Base-by-base conservation (phyloP, 176 grass and related monocot species). In the Bolboschoenus planiculmis region DNA sequence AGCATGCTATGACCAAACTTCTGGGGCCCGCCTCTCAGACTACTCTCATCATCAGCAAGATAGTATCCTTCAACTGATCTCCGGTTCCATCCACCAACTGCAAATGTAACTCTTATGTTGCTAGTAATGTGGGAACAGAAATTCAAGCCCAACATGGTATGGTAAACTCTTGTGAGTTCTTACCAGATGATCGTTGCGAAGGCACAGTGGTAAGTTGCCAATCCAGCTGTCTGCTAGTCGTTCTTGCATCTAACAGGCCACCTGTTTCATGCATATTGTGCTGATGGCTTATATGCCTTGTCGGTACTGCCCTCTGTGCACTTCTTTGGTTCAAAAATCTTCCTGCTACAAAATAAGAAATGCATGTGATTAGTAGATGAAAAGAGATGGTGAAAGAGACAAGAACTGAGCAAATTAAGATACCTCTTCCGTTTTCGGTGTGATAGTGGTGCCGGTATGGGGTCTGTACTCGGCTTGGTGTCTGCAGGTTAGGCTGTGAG, bases 151-250 rank as follows among this genome's bases (percentile, higher is more conserved):
- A 73, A 46, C 39, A 27, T 46, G 67, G 21, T 24, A 26, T 27
- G 39, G 67, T 46, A 46, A 43, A 26, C 2, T 39, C 37, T 47
- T 5, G 78, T 56, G 5, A 48, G 37, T 30, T 63, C 42, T 82
- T 89, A 97, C 88, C 91, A 58, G 93, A 93, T 21, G 91, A 91
- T 86, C 79, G 57, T 83, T 6, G 83, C 89, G 87, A 91, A 30
- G 93, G 90, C 42, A 89, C 34, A 1, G 87, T 86, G 65, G 81
- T 81, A 78, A 20, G 71, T 65, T 85, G 67, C 91, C 85, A 88
- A 59, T 93, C 72, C 47, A 85, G 39, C 42, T 43, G 36, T 82
- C 80, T 65, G 44, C 40, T 65, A 50, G 48, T 65, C 10, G 56
- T 65, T 14, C 56, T 44, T 61, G 56, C 36, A 27, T 62, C 79